phyloP scores from a whole-genome alignment of 106 monocot species.

The Apostasia shenzhenica region DNA sequence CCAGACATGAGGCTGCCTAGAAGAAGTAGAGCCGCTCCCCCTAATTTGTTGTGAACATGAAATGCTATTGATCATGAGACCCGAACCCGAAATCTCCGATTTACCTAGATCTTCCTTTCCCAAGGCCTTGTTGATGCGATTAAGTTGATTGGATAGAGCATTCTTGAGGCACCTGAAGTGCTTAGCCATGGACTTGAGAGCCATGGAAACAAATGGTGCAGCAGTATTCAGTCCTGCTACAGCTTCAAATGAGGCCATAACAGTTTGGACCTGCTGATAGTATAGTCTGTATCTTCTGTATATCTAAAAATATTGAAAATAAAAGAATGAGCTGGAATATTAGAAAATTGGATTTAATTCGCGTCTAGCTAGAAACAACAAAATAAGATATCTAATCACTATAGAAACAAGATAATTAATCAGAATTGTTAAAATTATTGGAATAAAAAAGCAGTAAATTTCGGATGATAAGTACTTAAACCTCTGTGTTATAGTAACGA shows the following conservation, averaged over 20 bases:
- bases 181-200: conserved; percentile 53
- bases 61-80: conserved; percentile 11
- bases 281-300: conserved; percentile 69
- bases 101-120: conserved; percentile 22
- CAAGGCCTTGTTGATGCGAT: conserved; percentile 21
- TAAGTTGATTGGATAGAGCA: conserved; percentile 52
- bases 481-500: too few relatives aligned
- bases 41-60: conserved; percentile 11
- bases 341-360: too few relatives aligned
- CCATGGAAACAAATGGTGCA: conserved; percentile 59
- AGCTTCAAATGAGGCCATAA: conserved; percentile 68
- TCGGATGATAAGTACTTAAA: too few relatives aligned
- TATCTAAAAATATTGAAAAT: conserved; percentile 33
- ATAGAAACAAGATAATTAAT: too few relatives aligned
- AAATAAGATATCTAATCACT: too few relatives aligned
- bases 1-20: conserved; percentile 60
- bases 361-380: too few relatives aligned
- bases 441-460: too few relatives aligned
- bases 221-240: conserved; percentile 73
- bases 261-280: conserved; percentile 68
- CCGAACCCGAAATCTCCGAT: conserved; percentile 26
- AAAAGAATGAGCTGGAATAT: not conserved
- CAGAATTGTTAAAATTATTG: too few relatives aligned
- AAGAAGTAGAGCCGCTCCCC: conserved; percentile 9
- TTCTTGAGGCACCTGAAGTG: conserved; percentile 66